Evolutionary conservation across 208 protist species (phyloP), one percentile per base, ranked within the genome.

Genomic region (Wallacemonas sp.): DNA sequence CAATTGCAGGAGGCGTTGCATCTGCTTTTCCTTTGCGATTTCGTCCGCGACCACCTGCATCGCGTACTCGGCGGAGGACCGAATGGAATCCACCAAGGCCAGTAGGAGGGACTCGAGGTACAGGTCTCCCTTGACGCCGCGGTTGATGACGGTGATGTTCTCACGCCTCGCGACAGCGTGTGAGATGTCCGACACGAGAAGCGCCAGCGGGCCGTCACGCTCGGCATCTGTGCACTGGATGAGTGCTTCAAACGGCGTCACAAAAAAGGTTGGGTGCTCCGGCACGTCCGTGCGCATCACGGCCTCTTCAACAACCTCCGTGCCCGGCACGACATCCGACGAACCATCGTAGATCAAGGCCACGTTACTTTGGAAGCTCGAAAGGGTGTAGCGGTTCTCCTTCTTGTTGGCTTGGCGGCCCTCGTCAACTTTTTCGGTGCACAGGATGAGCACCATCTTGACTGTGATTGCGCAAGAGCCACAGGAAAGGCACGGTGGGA

Each of bases 41-140:
- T 93, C 87, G 69, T 96, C 91, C 0, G 91, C 87, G n/a, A 93
- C 91, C 22, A 96, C 74, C 59, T 94, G 91, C 81, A 96, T 93
- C 18, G 85, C 91, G 66, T 94, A 89, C 67, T 96, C 91, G 1
- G 87, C 87, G 8, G 77, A 81, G 22, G 73, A 59, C 32, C 86
- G 77, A 46, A 92, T 74, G 3, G 78, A 64, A 20, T 81, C 76
- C 45, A 93, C 72, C 39, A 96, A 65, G 18, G 65, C 26, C 41
- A 90, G 76, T 44, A 94, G 64, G 39, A 93, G 39, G n/a, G 66
- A 54, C 55, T 92, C 85, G 3, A 96, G 72, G 67, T 88, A 87
- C 2, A 59, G 31, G 22, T 86, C 79, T 1, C 75, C 76, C 46
- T 86, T 67, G 33, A 70, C 67, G 32, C 90, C 90, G 39, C 90